These are phyloP conservation scores for Malassezia furfur DNA, from an alignment of 1,284 basidiomycete species.

Conservation along the genomic window DNA sequence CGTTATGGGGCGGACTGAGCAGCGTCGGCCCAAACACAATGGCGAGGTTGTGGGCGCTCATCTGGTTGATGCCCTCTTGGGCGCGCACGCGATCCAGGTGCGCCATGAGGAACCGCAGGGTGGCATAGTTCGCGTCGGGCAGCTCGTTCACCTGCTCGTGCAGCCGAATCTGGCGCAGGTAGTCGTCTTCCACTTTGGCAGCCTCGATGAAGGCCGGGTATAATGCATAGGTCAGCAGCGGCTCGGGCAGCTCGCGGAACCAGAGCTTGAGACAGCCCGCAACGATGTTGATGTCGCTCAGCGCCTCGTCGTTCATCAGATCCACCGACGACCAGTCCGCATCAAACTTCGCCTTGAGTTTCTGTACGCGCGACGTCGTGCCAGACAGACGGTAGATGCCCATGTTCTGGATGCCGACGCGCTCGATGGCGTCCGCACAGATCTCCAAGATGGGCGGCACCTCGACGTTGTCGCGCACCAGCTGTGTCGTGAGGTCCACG, in stretches of 20 bases:
- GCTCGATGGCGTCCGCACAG: slow-evolving; percentile 81
- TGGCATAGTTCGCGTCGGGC: slow-evolving; percentile 95
- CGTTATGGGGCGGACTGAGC: slow-evolving; percentile 27
- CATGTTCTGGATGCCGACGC: slow-evolving; percentile 61
- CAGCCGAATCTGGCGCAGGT: slow-evolving; percentile 68
- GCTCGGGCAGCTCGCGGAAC: slow-evolving; percentile 92
- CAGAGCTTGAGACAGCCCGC: slow-evolving; percentile 87
- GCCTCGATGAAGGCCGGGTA: slow-evolving; percentile 91
- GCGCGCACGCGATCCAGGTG: slow-evolving; percentile 61
- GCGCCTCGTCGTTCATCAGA: slow-evolving; percentile 45
- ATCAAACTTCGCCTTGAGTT: slow-evolving; percentile 74
- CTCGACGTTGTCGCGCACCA: slow-evolving; percentile 76
- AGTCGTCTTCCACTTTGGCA: slow-evolving; percentile 67
- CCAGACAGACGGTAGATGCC: slow-evolving; percentile 92
- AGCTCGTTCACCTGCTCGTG: slow-evolving; percentile 96
- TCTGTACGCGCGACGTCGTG: slow-evolving; percentile 74
- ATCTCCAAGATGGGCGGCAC: slow-evolving; percentile 79
- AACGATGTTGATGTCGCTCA: slow-evolving; percentile 86
- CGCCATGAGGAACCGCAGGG: slow-evolving; percentile 87
- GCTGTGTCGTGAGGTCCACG: slow-evolving; percentile 80
- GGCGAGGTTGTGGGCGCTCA: slow-evolving; percentile 84
- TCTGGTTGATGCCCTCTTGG: slow-evolving; percentile 61
- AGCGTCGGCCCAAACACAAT: slow-evolving; percentile 97
- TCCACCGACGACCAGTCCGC: slow-evolving; percentile 45
- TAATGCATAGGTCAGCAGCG: slow-evolving; percentile 71